phyloP scores from a whole-genome alignment of 768 basidiomycete species.

The Cubamyces lactineus region DNA sequence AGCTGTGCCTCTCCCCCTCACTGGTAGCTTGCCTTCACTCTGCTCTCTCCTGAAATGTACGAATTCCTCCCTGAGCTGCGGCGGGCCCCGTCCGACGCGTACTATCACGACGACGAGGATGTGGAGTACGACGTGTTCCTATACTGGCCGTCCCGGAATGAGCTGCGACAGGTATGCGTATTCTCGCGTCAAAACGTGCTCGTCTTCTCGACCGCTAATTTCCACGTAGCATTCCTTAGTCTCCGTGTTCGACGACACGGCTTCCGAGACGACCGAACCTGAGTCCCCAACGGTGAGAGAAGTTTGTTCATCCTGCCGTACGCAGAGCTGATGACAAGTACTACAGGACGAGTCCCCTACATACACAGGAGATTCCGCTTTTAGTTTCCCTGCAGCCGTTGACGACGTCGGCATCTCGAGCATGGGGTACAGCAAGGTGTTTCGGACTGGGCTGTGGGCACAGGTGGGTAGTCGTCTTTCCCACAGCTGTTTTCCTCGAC shows the following conservation, averaged over 20 bases:
- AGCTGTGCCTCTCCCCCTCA: background rate
- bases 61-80: conserved; percentile 6
- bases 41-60: background rate
- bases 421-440: conserved; percentile 18
- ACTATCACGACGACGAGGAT: background rate
- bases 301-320: background rate
- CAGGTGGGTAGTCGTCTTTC: background rate
- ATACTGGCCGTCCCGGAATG: conserved; percentile 13
- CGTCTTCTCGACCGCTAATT: background rate
- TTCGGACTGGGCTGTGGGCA: conserved; percentile 14
- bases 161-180: background rate
- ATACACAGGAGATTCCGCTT: background rate
- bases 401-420: background rate
- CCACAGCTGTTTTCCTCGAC: background rate
- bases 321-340: background rate
- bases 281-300: background rate
- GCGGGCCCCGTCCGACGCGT: background rate
- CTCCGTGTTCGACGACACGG: background rate
- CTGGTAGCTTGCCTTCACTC: background rate
- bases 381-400: conserved; percentile 4
- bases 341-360: background rate
- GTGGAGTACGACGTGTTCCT: conserved; percentile 16
- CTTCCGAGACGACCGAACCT: background rate
- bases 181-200: background rate
- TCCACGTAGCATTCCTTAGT: background rate